These are phyloP conservation scores for Parathielavia hyrcaniae DNA, from an alignment of 495 filamentous ascomycete genomes.

Conservation along the genomic window DNA sequence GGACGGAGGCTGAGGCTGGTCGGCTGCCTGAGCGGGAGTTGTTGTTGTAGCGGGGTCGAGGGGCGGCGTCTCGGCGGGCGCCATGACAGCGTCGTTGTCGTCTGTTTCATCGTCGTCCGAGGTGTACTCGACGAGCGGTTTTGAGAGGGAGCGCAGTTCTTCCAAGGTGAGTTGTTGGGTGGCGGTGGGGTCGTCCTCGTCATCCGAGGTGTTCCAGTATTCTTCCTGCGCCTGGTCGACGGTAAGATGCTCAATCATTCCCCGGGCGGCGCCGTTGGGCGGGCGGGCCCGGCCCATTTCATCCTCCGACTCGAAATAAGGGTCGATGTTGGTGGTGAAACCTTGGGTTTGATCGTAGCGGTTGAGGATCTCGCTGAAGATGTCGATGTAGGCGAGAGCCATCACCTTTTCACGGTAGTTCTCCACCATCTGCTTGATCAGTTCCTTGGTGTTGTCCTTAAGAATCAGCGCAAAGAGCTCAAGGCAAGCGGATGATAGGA, in stretches of 20 bases:
- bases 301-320: conserved; percentile 46
- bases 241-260: conserved; percentile 57
- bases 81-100: conserved; percentile 44
- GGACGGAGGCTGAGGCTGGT: not conserved
- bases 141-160: conserved; percentile 32
- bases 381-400: conserved; percentile 77
- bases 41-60: conserved; percentile 16
- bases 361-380: conserved; percentile 67
- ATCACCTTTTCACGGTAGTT: conserved; percentile 78
- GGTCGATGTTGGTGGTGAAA: conserved; percentile 56
- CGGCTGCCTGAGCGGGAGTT: conserved; percentile 16
- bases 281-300: conserved; percentile 47
- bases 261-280: conserved; percentile 54
- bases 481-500: conserved; percentile 91
- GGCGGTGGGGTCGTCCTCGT: conserved; percentile 60
- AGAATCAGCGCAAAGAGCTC: conserved; percentile 92
- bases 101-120: conserved; percentile 71
- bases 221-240: conserved; percentile 84
- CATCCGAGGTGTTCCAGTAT: conserved; percentile 91
- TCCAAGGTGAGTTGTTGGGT: conserved; percentile 23
- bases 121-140: conserved; percentile 82
- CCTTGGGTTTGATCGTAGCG: conserved; percentile 76
- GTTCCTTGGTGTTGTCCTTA: conserved; percentile 71
- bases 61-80: conserved; percentile 17
- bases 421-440: conserved; percentile 81